Percentiles rank a stretch among this genome's conserved stretches.
Evolutionary conservation across 2,329 filamentous ascomycete species (phyloP).

Genomic region (Bretziella fagacearum): DNA sequence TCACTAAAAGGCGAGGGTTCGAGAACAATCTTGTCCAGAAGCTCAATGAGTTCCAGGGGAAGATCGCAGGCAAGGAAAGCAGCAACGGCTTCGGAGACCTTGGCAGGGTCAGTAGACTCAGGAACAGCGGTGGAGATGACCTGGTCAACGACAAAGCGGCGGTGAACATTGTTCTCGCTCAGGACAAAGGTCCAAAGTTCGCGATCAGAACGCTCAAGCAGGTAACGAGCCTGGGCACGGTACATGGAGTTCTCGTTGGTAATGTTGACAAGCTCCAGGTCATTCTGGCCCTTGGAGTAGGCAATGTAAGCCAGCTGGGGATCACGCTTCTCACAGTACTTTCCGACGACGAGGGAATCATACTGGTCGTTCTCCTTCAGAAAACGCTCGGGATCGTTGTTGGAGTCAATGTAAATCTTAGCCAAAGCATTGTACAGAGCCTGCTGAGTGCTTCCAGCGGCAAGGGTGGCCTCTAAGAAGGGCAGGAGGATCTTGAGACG

Average conservation of each 20-base stretch:
- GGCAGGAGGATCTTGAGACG: conserved; percentile 86
- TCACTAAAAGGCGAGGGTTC: conserved; percentile 98
- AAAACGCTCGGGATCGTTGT: conserved; percentile 96
- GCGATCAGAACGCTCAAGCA: conserved; percentile 72
- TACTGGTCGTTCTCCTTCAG: conserved; percentile 95
- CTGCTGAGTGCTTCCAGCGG: conserved; percentile 83
- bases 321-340: conserved; percentile 98
- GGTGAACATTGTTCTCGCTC: conserved; percentile 88
- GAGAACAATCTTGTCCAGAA: conserved; percentile 98
- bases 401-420: conserved; percentile 98
- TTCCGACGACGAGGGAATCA: conserved; percentile 78
- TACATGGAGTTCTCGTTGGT: conserved; percentile 99
- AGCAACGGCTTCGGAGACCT: conserved; percentile 86
- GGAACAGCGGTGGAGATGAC: conserved; percentile 91
- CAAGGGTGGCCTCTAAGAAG: conserved; percentile 85
- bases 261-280: conserved; percentile 89
- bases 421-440: conserved; percentile 93
- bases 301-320: conserved; percentile 90
- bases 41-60: conserved; percentile 85
- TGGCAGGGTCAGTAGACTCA: conserved; percentile 79
- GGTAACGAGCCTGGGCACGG: conserved; percentile 87
- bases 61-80: conserved; percentile 84
- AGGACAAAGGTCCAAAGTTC: conserved; percentile 94
- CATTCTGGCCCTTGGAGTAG: conserved; percentile 92
- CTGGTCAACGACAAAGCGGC: conserved; percentile 85